Conservation (phyloP, 23 red algal genomes). For the Agarophyton chilense region DNA sequence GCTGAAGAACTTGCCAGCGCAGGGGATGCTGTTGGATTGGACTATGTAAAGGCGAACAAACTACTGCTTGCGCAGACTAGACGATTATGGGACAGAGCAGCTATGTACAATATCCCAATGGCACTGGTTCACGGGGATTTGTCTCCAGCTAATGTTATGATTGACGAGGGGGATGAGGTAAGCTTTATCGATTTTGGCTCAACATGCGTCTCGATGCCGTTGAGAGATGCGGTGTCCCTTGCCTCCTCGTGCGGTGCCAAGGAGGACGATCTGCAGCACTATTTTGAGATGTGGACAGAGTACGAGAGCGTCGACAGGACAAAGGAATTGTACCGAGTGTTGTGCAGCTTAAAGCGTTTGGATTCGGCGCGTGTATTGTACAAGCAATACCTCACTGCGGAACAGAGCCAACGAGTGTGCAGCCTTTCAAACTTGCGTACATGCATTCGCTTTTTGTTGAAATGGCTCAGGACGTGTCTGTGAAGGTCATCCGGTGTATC, state of each 20-base stretch:
- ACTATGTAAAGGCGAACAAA: background rate
- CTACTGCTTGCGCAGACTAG: background rate
- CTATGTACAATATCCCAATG: background rate
- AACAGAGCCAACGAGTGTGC: background rate
- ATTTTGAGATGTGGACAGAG: background rate
- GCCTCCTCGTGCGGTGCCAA: background rate
- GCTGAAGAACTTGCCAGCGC: background rate
- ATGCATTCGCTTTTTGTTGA: background rate
- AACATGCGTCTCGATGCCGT: slow-evolving; percentile 13
- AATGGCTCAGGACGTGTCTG: background rate
- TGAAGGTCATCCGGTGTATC: too few species aligned
- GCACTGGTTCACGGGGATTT: slow-evolving; percentile 22
- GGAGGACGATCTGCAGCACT: background rate
- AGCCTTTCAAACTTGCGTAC: background rate
- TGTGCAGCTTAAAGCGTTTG: background rate
- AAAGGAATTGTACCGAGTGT: background rate
- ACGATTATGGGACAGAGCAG: background rate
- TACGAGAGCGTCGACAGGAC: background rate
- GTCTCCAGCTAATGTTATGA: background rate
- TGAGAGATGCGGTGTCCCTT: background rate
- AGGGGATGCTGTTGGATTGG: background rate
- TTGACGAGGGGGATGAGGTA: background rate
- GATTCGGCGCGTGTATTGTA: background rate
- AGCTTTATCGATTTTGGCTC: slow-evolving; percentile 2
- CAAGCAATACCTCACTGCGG: background rate